phyloP scores from a whole-genome alignment of 768 basidiomycete genomes.

The Galerina marginata region DNA sequence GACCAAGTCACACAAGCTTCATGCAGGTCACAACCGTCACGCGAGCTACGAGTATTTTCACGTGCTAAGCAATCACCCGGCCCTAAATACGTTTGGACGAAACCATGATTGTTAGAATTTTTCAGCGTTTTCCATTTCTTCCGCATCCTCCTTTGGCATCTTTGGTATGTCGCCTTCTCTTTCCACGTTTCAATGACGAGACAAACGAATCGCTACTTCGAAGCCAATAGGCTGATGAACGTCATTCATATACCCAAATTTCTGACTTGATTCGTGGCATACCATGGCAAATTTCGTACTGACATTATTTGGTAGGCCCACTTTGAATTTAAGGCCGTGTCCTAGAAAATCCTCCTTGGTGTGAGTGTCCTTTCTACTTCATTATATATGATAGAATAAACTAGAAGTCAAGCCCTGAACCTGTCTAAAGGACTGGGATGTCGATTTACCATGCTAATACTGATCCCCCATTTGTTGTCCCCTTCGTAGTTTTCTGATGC shows the following conservation, averaged over 20 bases:
- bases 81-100: slow-evolving; percentile 37
- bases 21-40: neutral
- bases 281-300: neutral
- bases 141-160: slow-evolving; percentile 1
- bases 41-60: slow-evolving; percentile 2
- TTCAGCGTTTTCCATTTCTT: slow-evolving; percentile 9
- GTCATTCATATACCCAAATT: slow-evolving; percentile 88
- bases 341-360: neutral
- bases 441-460: slow-evolving; percentile 93
- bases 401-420: slow-evolving; percentile 94
- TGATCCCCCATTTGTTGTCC: slow-evolving; percentile 44
- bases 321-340: slow-evolving; percentile 15
- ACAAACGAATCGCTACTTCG: slow-evolving; percentile 88
- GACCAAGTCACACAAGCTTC: slow-evolving; percentile 10
- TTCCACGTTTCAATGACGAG: slow-evolving; percentile 58
- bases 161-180: slow-evolving; percentile 16
- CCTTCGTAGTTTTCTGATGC: slow-evolving; percentile 11
- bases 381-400: slow-evolving; percentile 62
- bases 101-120: slow-evolving; percentile 1
- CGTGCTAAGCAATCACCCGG: slow-evolving; percentile 28
- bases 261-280: slow-evolving; percentile 59
- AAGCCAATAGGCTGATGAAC: slow-evolving; percentile 73
- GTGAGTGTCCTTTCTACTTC: slow-evolving; percentile 33
- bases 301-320: slow-evolving; percentile 16
- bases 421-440: slow-evolving; percentile 74